Conservation (phyloP, 2,329 filamentous ascomycete species). For the Echinosphaeria canescens region DNA sequence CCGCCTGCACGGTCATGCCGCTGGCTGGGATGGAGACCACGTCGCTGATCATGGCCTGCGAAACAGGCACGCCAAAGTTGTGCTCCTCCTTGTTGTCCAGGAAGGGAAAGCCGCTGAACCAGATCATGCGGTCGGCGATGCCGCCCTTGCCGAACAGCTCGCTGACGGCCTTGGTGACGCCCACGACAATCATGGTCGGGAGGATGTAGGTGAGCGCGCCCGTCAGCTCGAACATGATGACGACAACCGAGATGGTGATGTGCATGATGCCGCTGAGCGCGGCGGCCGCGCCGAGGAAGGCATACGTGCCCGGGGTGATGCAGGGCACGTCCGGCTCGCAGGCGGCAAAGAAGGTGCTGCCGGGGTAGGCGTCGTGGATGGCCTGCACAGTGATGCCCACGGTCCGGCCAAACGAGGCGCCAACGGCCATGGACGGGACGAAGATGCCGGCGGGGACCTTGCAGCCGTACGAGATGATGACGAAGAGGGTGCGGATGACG, state of each 20-base stretch:
- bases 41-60: slow-evolving; percentile 66
- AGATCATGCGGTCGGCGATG: slow-evolving; percentile 96
- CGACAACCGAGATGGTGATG: slow-evolving; percentile 86
- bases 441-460: slow-evolving; percentile 98
- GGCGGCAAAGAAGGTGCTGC: slow-evolving; percentile 66
- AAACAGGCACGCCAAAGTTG: slow-evolving; percentile 87
- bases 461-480: slow-evolving; percentile 92
- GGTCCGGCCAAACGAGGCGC: slow-evolving; percentile 80
- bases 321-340: slow-evolving; percentile 86
- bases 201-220: slow-evolving; percentile 95
- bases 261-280: slow-evolving; percentile 96
- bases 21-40: slow-evolving; percentile 52
- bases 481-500: slow-evolving; percentile 57
- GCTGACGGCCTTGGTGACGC: slow-evolving; percentile 83
- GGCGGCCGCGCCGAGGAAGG: slow-evolving; percentile 80
- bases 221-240: slow-evolving; percentile 98
- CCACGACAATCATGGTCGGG: slow-evolving; percentile 97
- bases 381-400: slow-evolving; percentile 90
- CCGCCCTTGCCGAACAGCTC: slow-evolving; percentile 88
- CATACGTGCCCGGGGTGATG: slow-evolving; percentile 94
- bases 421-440: slow-evolving; percentile 93
- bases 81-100: slow-evolving; percentile 96
- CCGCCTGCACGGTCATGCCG: slow-evolving; percentile 56
- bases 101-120: slow-evolving; percentile 95
- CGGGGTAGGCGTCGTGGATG: slow-evolving; percentile 64